Evolutionary conservation across 345 rosid genomes (phyloP).

Genomic region (Populus davidiana): DNA sequence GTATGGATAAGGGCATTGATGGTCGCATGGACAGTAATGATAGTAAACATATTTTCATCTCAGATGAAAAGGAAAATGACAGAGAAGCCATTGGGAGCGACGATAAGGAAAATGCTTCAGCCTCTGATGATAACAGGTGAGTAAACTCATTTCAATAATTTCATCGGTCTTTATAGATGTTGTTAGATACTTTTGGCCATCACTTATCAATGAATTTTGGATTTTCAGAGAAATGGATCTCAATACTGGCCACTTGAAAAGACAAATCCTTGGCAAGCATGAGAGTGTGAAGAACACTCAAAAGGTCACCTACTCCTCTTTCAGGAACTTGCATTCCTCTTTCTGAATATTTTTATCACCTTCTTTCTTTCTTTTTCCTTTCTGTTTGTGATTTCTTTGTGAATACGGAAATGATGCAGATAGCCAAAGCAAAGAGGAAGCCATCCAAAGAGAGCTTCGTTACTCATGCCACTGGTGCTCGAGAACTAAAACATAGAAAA

Average conservation of each 20-base stretch:
- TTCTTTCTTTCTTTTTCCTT: not conserved
- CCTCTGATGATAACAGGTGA: constrained; percentile 53
- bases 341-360: not conserved
- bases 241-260: constrained; percentile 13
- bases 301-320: constrained; percentile 31
- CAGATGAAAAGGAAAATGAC: constrained; percentile 26
- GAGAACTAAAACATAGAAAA: constrained; percentile 46
- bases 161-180: not conserved
- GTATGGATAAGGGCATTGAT: constrained; percentile 7
- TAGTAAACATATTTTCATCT: constrained; percentile 24
- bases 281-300: constrained; percentile 29
- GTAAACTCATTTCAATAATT: not conserved
- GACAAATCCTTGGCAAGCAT: constrained; percentile 40
- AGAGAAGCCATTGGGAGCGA: constrained; percentile 27
- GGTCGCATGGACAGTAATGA: constrained; percentile 17
- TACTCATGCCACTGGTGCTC: constrained; percentile 22
- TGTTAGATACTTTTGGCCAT: constrained; percentile 2
- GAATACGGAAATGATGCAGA: constrained; percentile 37
- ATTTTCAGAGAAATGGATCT: constrained; percentile 37
- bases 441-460: constrained; percentile 37
- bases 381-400: constrained; percentile 18
- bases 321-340: not conserved
- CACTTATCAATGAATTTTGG: not conserved
- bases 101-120: constrained; percentile 55
- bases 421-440: constrained; percentile 28